phyloP scores from a whole-genome alignment of 768 basidiomycete species.

The Boletus tomentosulus region DNA sequence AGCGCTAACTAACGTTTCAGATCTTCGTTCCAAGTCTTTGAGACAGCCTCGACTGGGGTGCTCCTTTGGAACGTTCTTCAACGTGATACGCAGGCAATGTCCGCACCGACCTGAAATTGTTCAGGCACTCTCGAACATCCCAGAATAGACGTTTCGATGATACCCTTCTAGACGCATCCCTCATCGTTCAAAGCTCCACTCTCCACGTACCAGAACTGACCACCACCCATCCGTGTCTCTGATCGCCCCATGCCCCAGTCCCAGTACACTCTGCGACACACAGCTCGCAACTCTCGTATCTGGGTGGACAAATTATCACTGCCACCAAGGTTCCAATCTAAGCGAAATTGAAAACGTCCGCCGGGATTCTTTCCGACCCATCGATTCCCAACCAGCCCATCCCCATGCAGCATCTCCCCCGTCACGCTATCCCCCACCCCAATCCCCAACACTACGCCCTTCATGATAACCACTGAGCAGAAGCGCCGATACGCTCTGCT shows the following conservation, averaged over 20 bases:
- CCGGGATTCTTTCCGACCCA: conserved; percentile 10
- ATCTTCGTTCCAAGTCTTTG: not conserved
- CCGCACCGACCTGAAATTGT: not conserved
- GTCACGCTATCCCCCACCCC: not conserved
- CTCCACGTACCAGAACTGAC: not conserved
- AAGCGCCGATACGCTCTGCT: not conserved
- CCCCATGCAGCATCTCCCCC: not conserved
- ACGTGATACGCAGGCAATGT: not conserved
- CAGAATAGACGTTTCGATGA: conserved; percentile 12
- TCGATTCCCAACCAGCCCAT: not conserved
- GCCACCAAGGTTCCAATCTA: conserved; percentile 29
- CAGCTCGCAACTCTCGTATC: not conserved
- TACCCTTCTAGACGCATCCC: not conserved
- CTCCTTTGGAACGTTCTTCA: not conserved
- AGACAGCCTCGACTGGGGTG: not conserved
- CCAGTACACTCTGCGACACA: not conserved
- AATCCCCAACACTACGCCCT: not conserved
- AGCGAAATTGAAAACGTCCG: conserved; percentile 26
- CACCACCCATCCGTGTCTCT: not conserved
- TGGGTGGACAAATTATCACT: conserved; percentile 7
- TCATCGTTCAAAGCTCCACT: not conserved
- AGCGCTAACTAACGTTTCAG: not conserved
- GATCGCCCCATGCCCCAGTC: not conserved
- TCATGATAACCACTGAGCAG: not conserved
- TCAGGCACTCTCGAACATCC: conserved; percentile 4